A percentile compares a stretch with the other conserved stretches of the same genome.
These are phyloP conservation scores for Cladosporium phlei DNA, from an alignment of 2,329 filamentous ascomycete genomes.

Conservation along the genomic window DNA sequence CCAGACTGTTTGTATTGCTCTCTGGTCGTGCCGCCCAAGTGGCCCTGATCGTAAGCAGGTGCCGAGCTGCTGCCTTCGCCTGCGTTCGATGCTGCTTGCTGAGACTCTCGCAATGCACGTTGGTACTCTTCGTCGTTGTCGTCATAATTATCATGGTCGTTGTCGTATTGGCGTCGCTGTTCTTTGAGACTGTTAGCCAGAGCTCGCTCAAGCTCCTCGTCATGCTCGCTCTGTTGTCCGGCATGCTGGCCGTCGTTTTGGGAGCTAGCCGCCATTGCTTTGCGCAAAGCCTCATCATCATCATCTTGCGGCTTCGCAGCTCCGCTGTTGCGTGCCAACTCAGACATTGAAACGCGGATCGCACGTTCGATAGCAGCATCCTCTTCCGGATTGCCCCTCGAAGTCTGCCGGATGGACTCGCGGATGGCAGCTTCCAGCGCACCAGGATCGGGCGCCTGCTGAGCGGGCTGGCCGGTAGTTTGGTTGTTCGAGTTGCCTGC, in stretches of 20 bases:
- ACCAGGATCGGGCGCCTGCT: conserved; percentile 1
- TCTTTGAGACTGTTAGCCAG: conserved; percentile 43
- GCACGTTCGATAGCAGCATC: conserved; percentile 68
- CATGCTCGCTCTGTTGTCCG: conserved; percentile 14
- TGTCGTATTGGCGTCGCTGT: conserved; percentile 27
- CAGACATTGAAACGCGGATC: conserved; percentile 65
- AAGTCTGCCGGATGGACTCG: conserved; percentile 64
- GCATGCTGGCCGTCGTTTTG: conserved; percentile 28
- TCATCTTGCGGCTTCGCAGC: conserved; percentile 34
- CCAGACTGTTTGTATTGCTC: conserved; percentile 19
- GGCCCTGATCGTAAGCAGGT: conserved; percentile 24
- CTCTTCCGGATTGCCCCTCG: conserved; percentile 62
- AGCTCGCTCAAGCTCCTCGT: conserved; percentile 41
- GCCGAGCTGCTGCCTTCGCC: conserved; percentile 8
- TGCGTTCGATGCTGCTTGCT: conserved; percentile 12
- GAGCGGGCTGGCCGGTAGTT: neutral
- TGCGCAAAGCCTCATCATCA: conserved; percentile 35
- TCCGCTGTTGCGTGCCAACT: conserved; percentile 52
- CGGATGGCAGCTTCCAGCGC: conserved; percentile 70
- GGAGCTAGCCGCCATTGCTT: conserved; percentile 48
- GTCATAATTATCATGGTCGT: conserved; percentile 17
- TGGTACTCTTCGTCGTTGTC: conserved; percentile 23
- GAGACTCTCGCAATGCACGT: conserved; percentile 11
- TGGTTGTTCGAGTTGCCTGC: neutral
- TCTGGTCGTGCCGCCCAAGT: conserved; percentile 26